Evolutionary conservation across 306 rosid genomes (phyloP).

Genomic region (Macrotyloma uniflorum): DNA sequence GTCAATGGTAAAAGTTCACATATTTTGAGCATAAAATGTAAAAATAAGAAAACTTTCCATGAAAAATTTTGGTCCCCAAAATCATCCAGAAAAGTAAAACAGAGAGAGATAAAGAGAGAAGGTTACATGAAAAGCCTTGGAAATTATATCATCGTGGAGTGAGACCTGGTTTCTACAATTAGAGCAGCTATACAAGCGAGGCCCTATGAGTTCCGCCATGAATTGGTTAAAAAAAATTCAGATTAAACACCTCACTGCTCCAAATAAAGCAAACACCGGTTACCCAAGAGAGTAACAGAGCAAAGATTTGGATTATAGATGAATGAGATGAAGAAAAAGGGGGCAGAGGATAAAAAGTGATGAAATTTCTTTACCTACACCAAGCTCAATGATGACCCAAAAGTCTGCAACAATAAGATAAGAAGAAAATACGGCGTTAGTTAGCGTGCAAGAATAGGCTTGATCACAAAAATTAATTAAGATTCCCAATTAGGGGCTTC

Average conservation of each 20-base stretch:
- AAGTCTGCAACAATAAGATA: slow-evolving; percentile 55
- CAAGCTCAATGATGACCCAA: slow-evolving; percentile 48
- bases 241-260: slow-evolving; percentile 46
- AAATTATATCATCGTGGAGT: slow-evolving; percentile 93
- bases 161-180: slow-evolving; percentile 96
- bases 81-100: slow-evolving; percentile 17
- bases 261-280: slow-evolving; percentile 6
- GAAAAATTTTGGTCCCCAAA: background rate
- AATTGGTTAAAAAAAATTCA: slow-evolving; percentile 33
- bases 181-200: slow-evolving; percentile 91
- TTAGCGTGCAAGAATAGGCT: slow-evolving; percentile 62
- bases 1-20: slow-evolving; percentile 8
- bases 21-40: background rate
- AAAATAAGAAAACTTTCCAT: slow-evolving; percentile 6
- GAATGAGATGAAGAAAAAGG: slow-evolving; percentile 20
- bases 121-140: slow-evolving; percentile 94
- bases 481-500: slow-evolving; percentile 36
- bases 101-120: background rate
- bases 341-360: background rate
- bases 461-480: slow-evolving; percentile 45
- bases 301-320: background rate
- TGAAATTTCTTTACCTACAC: slow-evolving; percentile 51
- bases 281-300: slow-evolving; percentile 1
- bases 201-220: slow-evolving; percentile 89
- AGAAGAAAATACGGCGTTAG: slow-evolving; percentile 38